A percentile compares a stretch with the other conserved stretches of the same genome.
Evolutionary conservation across 169 alveolate genomes (phyloP).

Genomic region (Blepharisma undulans): DNA sequence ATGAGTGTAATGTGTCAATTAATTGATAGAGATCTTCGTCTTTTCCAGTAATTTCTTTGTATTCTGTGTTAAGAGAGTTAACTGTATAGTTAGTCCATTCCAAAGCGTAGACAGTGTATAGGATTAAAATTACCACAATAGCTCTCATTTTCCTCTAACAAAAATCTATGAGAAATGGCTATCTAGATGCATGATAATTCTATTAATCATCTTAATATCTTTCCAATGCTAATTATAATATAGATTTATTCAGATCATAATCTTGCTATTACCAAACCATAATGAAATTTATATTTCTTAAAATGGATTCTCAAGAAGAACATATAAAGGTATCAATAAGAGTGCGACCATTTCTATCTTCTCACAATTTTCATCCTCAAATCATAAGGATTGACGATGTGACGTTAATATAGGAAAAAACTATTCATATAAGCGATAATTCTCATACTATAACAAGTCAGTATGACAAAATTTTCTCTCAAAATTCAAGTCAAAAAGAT

Average conservation of each 20-base stretch:
- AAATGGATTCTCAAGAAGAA: constrained; percentile 10
- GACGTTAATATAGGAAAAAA: neutral
- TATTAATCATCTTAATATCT: too few species aligned
- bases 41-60: neutral
- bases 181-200: too few species aligned
- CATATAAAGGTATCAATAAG: neutral
- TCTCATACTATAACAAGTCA: neutral
- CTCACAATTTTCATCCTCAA: neutral
- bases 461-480: neutral
- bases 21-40: neutral
- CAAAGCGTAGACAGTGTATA: neutral
- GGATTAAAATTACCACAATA: neutral
- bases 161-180: too few species aligned
- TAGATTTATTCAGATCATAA: too few species aligned
- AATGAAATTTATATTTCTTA: neutral
- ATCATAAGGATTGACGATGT: neutral
- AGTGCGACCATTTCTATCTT: neutral
- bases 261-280: neutral
- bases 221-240: too few species aligned
- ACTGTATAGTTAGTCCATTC: neutral
- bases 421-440: neutral
- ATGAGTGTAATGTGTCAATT: neutral
- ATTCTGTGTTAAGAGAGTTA: neutral
- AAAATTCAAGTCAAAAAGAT: neutral
- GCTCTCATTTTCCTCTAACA: neutral